Evolutionary conservation across 164 flowering plant species (phyloP).

Genomic region (Euptelea pleiosperma): DNA sequence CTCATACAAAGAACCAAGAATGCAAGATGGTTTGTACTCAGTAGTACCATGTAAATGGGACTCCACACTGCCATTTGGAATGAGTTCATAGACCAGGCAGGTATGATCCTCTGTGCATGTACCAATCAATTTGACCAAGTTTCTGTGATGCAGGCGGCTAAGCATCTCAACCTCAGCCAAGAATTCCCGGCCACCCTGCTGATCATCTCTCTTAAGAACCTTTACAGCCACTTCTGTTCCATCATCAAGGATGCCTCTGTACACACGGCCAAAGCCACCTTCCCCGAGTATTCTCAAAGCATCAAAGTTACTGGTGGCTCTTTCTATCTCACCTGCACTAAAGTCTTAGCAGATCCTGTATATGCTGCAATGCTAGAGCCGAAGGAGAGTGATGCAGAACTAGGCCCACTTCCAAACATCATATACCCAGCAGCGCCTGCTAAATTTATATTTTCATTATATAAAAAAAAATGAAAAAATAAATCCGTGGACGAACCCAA

Average conservation of each 20-base stretch:
- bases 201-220: constrained; percentile 84
- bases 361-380: constrained; percentile 71
- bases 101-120: constrained; percentile 71
- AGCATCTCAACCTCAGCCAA: constrained; percentile 98
- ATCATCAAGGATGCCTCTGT: constrained; percentile 79
- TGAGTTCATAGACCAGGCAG: constrained; percentile 84
- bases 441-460: constrained; percentile 10
- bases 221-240: constrained; percentile 81
- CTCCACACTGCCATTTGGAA: constrained; percentile 93
- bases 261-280: constrained; percentile 96
- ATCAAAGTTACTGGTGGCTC: constrained; percentile 67
- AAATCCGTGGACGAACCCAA: no score
- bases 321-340: constrained; percentile 63
- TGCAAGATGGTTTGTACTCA: not conserved
- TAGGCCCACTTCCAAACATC: constrained; percentile 46
- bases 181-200: constrained; percentile 86
- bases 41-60: constrained; percentile 86
- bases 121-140: constrained; percentile 92
- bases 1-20: not conserved
- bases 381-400: constrained; percentile 63
- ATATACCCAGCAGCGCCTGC: constrained; percentile 52
- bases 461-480: not conserved
- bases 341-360: constrained; percentile 78
- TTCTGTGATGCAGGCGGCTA: constrained; percentile 90
- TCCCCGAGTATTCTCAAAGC: constrained; percentile 73